Percentiles rank a stretch among this genome's conserved stretches.
phyloP scores from a whole-genome alignment of 768 basidiomycete species.

The Russula ochroleuca region DNA sequence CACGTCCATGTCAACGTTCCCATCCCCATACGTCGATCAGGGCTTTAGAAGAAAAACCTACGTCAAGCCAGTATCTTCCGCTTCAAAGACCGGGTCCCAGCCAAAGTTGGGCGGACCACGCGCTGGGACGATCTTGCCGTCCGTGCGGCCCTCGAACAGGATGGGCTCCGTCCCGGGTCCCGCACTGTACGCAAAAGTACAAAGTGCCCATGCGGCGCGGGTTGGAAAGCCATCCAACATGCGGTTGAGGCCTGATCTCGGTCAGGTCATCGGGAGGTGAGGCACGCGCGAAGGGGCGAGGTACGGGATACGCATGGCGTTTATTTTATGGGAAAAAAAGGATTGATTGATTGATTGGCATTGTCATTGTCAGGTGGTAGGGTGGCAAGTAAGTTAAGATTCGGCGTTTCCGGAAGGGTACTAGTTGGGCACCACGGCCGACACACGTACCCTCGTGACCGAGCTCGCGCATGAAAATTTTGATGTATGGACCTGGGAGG shows the following conservation, averaged over 20 bases:
- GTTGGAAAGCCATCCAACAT: constrained; percentile 74
- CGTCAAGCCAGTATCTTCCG: constrained; percentile 72
- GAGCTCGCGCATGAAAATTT: constrained; percentile 76
- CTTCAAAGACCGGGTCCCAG: constrained; percentile 88
- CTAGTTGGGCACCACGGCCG: neutral
- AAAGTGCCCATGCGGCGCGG: constrained; percentile 81
- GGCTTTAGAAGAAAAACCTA: constrained; percentile 35
- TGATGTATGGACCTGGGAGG: constrained; percentile 96
- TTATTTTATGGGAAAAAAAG: neutral
- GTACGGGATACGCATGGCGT: neutral
- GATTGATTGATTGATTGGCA: no score
- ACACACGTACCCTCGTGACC: constrained; percentile 72
- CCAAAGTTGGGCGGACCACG: constrained; percentile 78
- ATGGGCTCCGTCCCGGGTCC: constrained; percentile 79
- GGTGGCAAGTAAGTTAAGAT: no score
- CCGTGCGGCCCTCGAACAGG: constrained; percentile 81
- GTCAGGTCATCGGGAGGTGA: no score
- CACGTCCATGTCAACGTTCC: neutral
- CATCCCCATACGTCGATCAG: neutral
- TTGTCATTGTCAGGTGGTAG: neutral
- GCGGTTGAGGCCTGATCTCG: constrained; percentile 63
- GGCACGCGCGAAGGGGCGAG: no score
- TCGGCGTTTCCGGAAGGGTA: neutral
- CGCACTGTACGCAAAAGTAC: constrained; percentile 92
- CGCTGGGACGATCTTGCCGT: constrained; percentile 84